Conservation (phyloP, 2,329 filamentous ascomycete species). For the Eurotiales sp. region DNA sequence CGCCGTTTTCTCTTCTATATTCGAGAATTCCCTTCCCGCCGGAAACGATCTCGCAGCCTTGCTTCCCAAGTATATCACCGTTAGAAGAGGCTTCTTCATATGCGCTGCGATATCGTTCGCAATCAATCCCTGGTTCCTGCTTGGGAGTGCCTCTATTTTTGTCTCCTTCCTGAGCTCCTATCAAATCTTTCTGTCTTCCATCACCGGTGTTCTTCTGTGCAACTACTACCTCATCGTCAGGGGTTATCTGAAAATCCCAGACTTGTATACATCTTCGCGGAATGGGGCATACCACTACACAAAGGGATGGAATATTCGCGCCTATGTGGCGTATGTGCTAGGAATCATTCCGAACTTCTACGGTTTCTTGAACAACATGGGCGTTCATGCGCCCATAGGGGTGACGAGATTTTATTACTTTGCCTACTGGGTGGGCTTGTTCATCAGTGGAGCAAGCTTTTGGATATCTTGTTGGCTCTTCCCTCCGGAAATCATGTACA, state of each 20-base stretch:
- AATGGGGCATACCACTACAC: constrained; percentile 32
- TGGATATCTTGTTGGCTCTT: background rate
- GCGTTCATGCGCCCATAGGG: constrained; percentile 30
- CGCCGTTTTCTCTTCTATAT: constrained; percentile 43
- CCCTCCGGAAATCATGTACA: background rate
- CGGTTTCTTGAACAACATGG: constrained; percentile 42
- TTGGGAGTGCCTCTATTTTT: constrained; percentile 33
- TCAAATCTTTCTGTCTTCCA: constrained; percentile 36
- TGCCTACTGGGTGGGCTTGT: constrained; percentile 52
- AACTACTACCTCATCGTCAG: constrained; percentile 42
- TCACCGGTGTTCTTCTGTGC: constrained; percentile 41
- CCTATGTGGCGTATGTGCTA: constrained; percentile 31
- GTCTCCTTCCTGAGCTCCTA: constrained; percentile 42
- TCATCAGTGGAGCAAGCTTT: constrained; percentile 12
- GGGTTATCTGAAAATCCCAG: constrained; percentile 33
- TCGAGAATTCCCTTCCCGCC: constrained; percentile 42
- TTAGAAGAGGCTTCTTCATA: constrained; percentile 40
- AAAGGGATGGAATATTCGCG: constrained; percentile 34
- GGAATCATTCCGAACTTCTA: constrained; percentile 41
- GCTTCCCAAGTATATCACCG: constrained; percentile 38
- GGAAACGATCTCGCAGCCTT: constrained; percentile 38
- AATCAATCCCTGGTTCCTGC: constrained; percentile 40
- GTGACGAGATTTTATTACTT: constrained; percentile 52
- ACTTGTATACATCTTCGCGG: constrained; percentile 30
- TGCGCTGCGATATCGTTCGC: constrained; percentile 33